Conservation (phyloP, 805 yeast genomes). For the Sugiyamaella lignohabitans region DNA sequence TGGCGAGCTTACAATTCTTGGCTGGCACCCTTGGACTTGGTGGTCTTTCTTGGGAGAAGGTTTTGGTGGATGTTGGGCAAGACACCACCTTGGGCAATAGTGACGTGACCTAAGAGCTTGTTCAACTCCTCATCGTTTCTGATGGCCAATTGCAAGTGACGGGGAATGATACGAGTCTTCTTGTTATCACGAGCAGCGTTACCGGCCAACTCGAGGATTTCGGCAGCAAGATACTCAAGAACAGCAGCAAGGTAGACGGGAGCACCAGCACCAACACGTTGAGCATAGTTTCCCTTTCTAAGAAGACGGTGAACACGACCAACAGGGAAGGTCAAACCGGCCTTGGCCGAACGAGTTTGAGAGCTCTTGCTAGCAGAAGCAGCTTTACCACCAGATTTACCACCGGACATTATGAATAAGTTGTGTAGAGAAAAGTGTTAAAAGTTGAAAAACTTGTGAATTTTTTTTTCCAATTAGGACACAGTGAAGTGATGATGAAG, state of each 20-base stretch:
- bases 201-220: slow-evolving; percentile 96
- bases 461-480: slow-evolving; percentile 20
- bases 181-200: slow-evolving; percentile 99
- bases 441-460: slow-evolving; percentile 15
- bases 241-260: slow-evolving; percentile 96
- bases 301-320: slow-evolving; percentile 97
- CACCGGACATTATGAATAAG: slow-evolving; percentile 60
- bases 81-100: slow-evolving; percentile 99
- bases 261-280: slow-evolving; percentile 98
- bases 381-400: slow-evolving; percentile 85
- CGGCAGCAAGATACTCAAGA: slow-evolving; percentile 94
- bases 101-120: slow-evolving; percentile 86
- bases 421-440: slow-evolving; percentile 11
- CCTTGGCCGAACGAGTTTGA: slow-evolving; percentile 97
- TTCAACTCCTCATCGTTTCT: slow-evolving; percentile 98
- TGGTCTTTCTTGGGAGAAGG: slow-evolving; percentile 65
- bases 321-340: slow-evolving; percentile 98
- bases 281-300: slow-evolving; percentile 97
- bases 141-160: slow-evolving; percentile 97
- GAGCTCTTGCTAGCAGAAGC: slow-evolving; percentile 92
- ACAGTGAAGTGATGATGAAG: slow-evolving; percentile 15
- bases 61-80: slow-evolving; percentile 94
- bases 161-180: slow-evolving; percentile 98
- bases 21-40: slow-evolving; percentile 35
- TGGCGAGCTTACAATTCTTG: slow-evolving; percentile 31